These are phyloP conservation scores for Handroanthus guayacan DNA, from an alignment of 257 asterid species.

Conservation along the genomic window DNA sequence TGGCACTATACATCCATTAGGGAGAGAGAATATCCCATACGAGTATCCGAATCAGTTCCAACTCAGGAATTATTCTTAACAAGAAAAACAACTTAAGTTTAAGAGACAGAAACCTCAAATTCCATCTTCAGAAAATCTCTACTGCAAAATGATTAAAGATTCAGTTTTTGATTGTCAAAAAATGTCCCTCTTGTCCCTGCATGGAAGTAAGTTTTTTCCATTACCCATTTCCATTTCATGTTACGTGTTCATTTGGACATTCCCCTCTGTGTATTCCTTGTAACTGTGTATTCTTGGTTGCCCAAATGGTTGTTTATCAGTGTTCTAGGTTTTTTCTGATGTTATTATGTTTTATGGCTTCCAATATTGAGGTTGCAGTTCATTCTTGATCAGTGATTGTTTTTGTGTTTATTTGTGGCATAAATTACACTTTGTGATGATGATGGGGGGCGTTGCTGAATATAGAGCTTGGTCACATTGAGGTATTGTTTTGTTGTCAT, in stretches of 20 bases:
- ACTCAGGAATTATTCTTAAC: neutral
- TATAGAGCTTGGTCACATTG: too few relatives aligned
- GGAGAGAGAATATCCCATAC: slow-evolving; percentile 34
- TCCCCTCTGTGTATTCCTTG: neutral
- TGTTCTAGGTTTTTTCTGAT: neutral
- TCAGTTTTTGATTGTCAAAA: neutral
- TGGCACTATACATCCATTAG: neutral
- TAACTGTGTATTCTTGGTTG: neutral
- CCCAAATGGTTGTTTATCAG: neutral
- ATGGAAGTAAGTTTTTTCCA: slow-evolving; percentile 37
- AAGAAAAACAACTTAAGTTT: neutral
- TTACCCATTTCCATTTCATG: neutral
- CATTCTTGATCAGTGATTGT: slow-evolving; percentile 24
- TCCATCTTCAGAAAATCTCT: slow-evolving; percentile 12
- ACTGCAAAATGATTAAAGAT: neutral
- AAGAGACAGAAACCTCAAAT: slow-evolving; percentile 22
- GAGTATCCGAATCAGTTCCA: slow-evolving; percentile 36
- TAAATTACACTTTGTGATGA: neutral
- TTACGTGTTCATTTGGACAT: neutral
- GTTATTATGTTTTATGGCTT: neutral
- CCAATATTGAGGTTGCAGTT: neutral
- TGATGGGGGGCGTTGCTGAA: too few relatives aligned
- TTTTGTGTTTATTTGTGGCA: slow-evolving; percentile 10
- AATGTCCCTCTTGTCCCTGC: neutral
- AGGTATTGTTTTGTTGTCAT: too few relatives aligned